phyloP scores from a whole-genome alignment of 176 grass and related monocot genomes.

The Sorghum bicolor region DNA sequence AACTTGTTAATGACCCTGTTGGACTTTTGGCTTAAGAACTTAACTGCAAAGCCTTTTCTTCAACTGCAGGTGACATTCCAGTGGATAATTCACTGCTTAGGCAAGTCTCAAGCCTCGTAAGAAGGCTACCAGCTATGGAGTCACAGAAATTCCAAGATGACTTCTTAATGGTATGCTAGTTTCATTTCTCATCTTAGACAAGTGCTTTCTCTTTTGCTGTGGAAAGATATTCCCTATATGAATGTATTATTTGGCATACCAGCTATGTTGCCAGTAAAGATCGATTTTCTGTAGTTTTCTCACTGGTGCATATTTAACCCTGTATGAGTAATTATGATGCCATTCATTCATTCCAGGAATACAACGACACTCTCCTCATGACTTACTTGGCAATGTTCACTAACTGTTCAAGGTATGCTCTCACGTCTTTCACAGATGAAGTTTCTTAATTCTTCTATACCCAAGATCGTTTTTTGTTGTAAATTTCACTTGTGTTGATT shows the following conservation, averaged over 20 bases:
- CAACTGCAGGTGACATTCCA: conserved; percentile 66
- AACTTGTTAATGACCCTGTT: background rate
- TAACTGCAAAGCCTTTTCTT: background rate
- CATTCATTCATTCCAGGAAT: conserved; percentile 69
- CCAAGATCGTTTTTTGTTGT: background rate
- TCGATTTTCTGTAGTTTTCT: background rate
- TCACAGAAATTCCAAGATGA: conserved; percentile 54
- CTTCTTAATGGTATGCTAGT: conserved; percentile 76
- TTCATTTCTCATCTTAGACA: background rate
- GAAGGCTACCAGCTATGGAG: too few relatives aligned
- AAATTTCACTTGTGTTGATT: background rate
- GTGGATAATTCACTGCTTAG: conserved; percentile 39
- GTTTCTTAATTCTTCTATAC: background rate
- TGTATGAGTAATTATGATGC: background rate
- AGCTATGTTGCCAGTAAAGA: background rate
- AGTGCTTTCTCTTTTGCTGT: background rate
- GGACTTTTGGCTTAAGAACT: background rate
- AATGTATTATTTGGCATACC: background rate
- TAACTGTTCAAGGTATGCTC: conserved; percentile 77
- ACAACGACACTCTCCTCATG: conserved; percentile 93
- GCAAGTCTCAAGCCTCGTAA: conserved; percentile 95
- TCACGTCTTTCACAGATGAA: background rate
- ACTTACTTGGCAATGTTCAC: conserved; percentile 99
- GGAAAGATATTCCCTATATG: background rate
- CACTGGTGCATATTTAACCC: conserved; percentile 7